Base-by-base conservation (phyloP, 1,139 yeast species). In the Protomyces macrosporus region DNA sequence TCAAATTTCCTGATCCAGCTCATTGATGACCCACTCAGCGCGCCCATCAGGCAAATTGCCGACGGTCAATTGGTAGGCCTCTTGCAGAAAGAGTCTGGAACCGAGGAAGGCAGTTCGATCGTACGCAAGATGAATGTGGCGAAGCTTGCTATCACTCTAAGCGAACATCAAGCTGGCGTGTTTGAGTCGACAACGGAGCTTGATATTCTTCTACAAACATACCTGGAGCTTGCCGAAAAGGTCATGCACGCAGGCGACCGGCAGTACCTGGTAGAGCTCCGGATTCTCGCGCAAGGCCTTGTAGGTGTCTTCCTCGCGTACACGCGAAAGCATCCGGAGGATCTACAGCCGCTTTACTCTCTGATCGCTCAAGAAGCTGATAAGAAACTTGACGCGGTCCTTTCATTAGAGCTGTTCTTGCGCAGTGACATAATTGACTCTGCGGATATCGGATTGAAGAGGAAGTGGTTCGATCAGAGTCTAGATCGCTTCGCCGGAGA, bases 1-100 rank as follows among this genome's bases (percentile, higher is more conserved):
- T 96, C 96, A 77, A 67, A 84, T 78, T 81, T 81, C 81, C 74
- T 78, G 65, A 71, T 65, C 10, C 70, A 70, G 45, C 58, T 70
- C 12, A 66, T 68, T 9, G 60, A 59, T 14, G 65, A 63, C 42
- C 65, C 62, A 23, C 37, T 30, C 30, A 68, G 67, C 45, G 45
- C 50, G 10, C 52, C 65, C 7, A 48, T 65, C 16, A 55, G 68
- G 14, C 63, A 42, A 5, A 16, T 42, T 16, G 48, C 32, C 30
- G 30, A 42, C 10, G 9, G 32, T 30, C 23, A 14, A 10, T 4
- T 42, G n/a, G 10, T 42, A 30, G 48, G 16, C 4, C 9, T 42
- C 12, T 23, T 16, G n/a, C 48, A 10, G 32, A 12, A 42, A 4
- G 48, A 42, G 3, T 7, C 32, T 10, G 5, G 9, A 10, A 14